phyloP scores from a whole-genome alignment of 2,329 filamentous ascomycete genomes.

The Colletotrichum orchidophilum region DNA sequence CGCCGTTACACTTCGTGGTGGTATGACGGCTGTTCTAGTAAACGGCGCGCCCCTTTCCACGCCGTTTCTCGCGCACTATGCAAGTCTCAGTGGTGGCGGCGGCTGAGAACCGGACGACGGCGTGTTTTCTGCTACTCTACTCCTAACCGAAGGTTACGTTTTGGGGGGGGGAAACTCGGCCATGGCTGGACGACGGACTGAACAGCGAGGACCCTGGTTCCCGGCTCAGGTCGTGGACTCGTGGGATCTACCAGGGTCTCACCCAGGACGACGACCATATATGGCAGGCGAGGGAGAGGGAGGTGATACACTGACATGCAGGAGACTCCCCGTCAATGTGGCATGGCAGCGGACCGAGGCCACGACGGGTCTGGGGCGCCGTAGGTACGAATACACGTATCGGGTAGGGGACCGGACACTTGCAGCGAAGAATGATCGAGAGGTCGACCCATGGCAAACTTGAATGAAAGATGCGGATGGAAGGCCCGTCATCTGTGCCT shows the following conservation, averaged over 20 bases:
- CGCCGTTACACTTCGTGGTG: slow-evolving; percentile 9
- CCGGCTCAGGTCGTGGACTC: neutral
- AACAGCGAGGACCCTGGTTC: neutral
- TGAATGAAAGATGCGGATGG: neutral
- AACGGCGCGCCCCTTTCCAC: neutral
- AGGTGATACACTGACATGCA: slow-evolving; percentile 29
- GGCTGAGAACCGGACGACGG: neutral
- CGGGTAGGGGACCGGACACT: slow-evolving; percentile 14
- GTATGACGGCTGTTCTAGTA: slow-evolving; percentile 2
- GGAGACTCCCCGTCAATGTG: slow-evolving; percentile 21
- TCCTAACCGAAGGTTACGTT: neutral
- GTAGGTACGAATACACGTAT: too few species aligned
- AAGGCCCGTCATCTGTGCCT: slow-evolving; percentile 13
- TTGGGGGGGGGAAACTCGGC: neutral
- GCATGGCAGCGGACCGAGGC: slow-evolving; percentile 20
- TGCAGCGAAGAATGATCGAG: neutral
- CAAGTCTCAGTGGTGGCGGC: slow-evolving; percentile 11
- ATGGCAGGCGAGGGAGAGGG: slow-evolving; percentile 15
- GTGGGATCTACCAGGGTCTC: neutral
- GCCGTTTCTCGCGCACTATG: neutral
- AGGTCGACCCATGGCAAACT: neutral
- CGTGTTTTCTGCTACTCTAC: neutral
- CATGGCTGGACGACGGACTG: slow-evolving; percentile 4
- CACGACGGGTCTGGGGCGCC: slow-evolving; percentile 7
- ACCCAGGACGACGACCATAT: slow-evolving; percentile 1